Conservation (phyloP, 2,329 filamentous ascomycete species). For the Aulographum hederae region DNA sequence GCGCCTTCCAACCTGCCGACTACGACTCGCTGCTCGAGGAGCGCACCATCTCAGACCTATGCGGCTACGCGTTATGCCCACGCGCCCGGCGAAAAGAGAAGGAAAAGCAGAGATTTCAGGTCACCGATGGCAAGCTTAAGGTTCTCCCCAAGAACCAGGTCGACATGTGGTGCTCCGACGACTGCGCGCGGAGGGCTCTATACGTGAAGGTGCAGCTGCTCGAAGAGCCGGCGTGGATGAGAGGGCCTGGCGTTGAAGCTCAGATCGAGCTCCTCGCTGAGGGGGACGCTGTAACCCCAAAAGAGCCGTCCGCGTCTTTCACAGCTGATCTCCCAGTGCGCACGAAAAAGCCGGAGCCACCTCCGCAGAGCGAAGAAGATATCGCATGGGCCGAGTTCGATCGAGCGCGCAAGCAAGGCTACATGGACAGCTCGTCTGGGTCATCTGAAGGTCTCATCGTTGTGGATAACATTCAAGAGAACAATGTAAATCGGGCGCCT, state of each 20-base stretch:
- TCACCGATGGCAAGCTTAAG: conserved; percentile 34
- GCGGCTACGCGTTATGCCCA: conserved; percentile 70
- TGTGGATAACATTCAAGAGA: not conserved
- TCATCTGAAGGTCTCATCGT: not conserved
- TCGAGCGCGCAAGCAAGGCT: not conserved
- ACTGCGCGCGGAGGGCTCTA: conserved; percentile 61
- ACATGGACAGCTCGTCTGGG: not conserved
- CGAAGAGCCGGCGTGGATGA: conserved; percentile 72
- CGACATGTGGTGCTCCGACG: conserved; percentile 73
- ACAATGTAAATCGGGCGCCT: not conserved
- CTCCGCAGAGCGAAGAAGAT: not conserved
- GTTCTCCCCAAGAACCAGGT: conserved; percentile 56
- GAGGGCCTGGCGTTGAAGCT: conserved; percentile 30
- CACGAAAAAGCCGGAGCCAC: not conserved
- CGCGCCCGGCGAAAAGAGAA: conserved; percentile 37
- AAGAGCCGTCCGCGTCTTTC: too few species aligned
- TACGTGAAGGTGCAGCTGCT: conserved; percentile 80
- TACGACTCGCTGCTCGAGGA: conserved; percentile 81
- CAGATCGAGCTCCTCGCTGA: not conserved
- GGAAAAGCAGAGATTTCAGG: conserved; percentile 38
- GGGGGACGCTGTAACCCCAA: not conserved
- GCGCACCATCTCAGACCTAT: conserved; percentile 65
- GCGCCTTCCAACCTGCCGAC: conserved; percentile 67
- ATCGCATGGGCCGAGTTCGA: not conserved
- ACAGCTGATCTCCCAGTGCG: not conserved